These are phyloP conservation scores for Aspergillus luchuensis DNA, from an alignment of 2,329 filamentous ascomycete genomes.

Conservation along the genomic window DNA sequence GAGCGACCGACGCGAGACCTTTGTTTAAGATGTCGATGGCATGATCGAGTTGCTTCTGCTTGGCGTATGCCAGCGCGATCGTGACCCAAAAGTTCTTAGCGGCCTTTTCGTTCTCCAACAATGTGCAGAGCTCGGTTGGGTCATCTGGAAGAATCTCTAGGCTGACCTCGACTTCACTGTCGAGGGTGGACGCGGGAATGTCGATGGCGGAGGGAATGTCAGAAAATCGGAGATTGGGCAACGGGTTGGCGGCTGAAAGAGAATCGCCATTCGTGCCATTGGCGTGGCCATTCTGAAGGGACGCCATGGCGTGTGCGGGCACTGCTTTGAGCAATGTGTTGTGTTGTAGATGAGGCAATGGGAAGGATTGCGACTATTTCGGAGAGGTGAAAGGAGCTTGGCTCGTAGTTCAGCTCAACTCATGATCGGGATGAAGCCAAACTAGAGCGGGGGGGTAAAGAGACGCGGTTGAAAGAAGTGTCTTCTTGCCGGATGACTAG, in stretches of 20 bases:
- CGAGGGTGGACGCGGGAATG: constrained; percentile 63
- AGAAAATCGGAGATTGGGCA: constrained; percentile 55
- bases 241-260: constrained; percentile 32
- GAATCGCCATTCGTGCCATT: constrained; percentile 55
- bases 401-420: constrained; percentile 27
- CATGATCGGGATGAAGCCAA: constrained; percentile 28
- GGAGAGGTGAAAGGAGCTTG: constrained; percentile 13
- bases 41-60: constrained; percentile 90
- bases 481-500: constrained; percentile 8
- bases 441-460: background rate
- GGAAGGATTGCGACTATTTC: constrained; percentile 22
- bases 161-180: constrained; percentile 83
- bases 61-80: constrained; percentile 95
- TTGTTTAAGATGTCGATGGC: constrained; percentile 71
- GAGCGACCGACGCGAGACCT: constrained; percentile 70
- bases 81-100: constrained; percentile 96
- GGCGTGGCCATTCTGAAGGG: constrained; percentile 52
- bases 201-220: constrained; percentile 65
- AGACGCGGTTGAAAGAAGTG: constrained; percentile 3
- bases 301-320: constrained; percentile 49
- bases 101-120: constrained; percentile 91
- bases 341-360: constrained; percentile 1
- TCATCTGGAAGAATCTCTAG: constrained; percentile 90
- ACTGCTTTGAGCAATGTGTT: constrained; percentile 2
- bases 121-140: constrained; percentile 88